Percentiles rank a stretch among this genome's conserved stretches.
These are phyloP conservation scores for Pseudogymnoascus verrucosus DNA, from an alignment of 2,329 filamentous ascomycete species.

Conservation along the genomic window DNA sequence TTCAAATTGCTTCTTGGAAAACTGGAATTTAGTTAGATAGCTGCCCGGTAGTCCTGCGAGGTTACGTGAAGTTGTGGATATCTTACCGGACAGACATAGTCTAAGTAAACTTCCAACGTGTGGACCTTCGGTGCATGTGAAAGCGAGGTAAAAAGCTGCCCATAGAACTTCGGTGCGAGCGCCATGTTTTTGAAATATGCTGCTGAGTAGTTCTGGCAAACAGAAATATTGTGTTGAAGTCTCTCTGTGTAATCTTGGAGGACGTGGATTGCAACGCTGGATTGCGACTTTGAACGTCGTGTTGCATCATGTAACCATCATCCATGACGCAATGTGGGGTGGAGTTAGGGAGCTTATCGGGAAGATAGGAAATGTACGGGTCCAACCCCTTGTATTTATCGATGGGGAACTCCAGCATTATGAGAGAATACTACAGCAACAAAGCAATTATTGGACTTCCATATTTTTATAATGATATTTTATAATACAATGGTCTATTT, in stretches of 20 bases:
- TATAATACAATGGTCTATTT: conserved; percentile 3
- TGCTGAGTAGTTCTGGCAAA: conserved; percentile 12
- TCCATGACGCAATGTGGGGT: not conserved
- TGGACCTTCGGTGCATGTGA: conserved; percentile 40
- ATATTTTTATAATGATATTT: not conserved
- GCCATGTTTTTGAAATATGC: conserved; percentile 46
- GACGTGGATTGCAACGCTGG: not conserved
- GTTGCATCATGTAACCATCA: not conserved
- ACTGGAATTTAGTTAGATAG: conserved; percentile 38
- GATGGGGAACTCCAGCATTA: not conserved
- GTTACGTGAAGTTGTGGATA: not conserved
- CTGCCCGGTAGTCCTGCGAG: not conserved
- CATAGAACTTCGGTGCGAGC: conserved; percentile 68
- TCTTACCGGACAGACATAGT: conserved; percentile 74
- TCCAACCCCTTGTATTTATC: not conserved
- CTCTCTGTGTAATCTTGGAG: not conserved
- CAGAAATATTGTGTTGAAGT: not conserved
- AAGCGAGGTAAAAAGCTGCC: conserved; percentile 51
- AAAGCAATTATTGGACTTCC: not conserved
- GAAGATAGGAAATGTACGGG: not conserved
- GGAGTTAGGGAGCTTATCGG: not conserved
- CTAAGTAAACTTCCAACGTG: conserved; percentile 63
- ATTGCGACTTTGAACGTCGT: not conserved
- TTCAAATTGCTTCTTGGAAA: conserved; percentile 61
- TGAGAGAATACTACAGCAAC: not conserved